Base-by-base conservation (phyloP, 1,139 yeast species). In the Yamadazyma buinensis region DNA sequence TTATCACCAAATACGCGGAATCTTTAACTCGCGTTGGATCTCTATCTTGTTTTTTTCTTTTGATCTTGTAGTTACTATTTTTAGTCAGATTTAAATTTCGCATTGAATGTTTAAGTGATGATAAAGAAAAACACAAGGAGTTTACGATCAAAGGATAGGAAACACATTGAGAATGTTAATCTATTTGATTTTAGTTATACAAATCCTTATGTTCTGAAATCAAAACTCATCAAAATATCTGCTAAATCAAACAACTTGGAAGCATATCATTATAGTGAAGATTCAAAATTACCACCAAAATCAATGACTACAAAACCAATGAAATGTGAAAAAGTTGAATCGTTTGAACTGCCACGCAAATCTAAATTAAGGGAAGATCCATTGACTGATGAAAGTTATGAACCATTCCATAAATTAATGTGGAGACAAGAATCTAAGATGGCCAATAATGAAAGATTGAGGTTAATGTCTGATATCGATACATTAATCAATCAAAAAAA, bases 361-460 rank as follows among this genome's bases (percentile, higher is more conserved):
- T 37, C 57, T 9, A 54, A 44, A 28, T 37, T 44, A 3, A 34
- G 43, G 14, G 35, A 29, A 20, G 84, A 79, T 42, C 62, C 64
- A 0, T 56, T 83, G 13, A 44, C 55, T 0, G 84, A 79, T 39
- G 59, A 57, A 0, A 29, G 59, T 1, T 84, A 69, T 47, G 52
- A 51, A 2, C 47, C 61, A 0, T 80, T 77, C 47, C 90, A 83
- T 51, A 66, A 71, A 29, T 64, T 72, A 29, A 80, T 82, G 84
- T 75, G 72, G 41, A 75, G 77, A 35, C 83, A 80, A 39, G 95
- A 84, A 51, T 70, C 70, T 36, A 67, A 75, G 26, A 76, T 81
- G 75, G 67, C 75, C 24, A 73, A 72, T 40, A 64, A 71, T 15
- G 95, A 84, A 47, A 55, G 77, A 5, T 67, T 64, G 35, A 64